Percentiles rank a stretch among this genome's conserved stretches.
Evolutionary conservation across 345 rosid genomes (phyloP).

Genomic region (Anacardium occidentale): DNA sequence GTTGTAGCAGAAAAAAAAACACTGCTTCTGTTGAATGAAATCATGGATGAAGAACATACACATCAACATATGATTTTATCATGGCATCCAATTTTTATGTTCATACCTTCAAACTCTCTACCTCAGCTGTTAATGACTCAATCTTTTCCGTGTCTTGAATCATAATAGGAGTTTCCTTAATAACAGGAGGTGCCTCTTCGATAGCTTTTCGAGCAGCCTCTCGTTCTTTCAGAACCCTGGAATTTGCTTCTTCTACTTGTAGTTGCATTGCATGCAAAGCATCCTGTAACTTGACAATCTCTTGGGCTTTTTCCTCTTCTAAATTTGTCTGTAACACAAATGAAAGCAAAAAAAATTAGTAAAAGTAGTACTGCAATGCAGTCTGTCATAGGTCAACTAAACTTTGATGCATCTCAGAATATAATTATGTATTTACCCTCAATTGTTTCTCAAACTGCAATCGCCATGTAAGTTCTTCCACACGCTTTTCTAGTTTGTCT

Average conservation of each 20-base stretch:
- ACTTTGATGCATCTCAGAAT: background rate
- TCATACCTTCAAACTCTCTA: conserved; percentile 81
- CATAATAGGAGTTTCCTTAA: conserved; percentile 93
- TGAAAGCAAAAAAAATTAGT: background rate
- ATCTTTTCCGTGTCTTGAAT: conserved; percentile 90
- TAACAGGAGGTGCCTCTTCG: conserved; percentile 95
- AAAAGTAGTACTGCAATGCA: background rate
- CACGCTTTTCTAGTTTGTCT: conserved; percentile 97
- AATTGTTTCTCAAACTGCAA: conserved; percentile 93
- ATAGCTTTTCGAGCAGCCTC: conserved; percentile 93
- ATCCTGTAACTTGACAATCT: conserved; percentile 81
- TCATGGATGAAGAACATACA: background rate
- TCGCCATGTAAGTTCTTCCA: conserved; percentile 97
- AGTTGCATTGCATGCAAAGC: conserved; percentile 69
- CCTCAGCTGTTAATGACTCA: conserved; percentile 60
- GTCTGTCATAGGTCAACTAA: background rate
- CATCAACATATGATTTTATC: conserved; percentile 1
- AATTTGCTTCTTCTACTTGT: conserved; percentile 89
- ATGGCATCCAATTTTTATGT: conserved; percentile 9
- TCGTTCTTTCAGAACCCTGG: conserved; percentile 66
- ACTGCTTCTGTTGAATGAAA: background rate
- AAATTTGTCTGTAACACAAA: conserved; percentile 61
- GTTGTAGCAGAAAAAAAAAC: background rate
- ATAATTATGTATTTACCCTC: conserved; percentile 56
- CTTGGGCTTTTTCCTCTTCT: conserved; percentile 95